phyloP scores from a whole-genome alignment of 2,329 filamentous ascomycete genomes.

The Phaeomoniella chlamydospora region DNA sequence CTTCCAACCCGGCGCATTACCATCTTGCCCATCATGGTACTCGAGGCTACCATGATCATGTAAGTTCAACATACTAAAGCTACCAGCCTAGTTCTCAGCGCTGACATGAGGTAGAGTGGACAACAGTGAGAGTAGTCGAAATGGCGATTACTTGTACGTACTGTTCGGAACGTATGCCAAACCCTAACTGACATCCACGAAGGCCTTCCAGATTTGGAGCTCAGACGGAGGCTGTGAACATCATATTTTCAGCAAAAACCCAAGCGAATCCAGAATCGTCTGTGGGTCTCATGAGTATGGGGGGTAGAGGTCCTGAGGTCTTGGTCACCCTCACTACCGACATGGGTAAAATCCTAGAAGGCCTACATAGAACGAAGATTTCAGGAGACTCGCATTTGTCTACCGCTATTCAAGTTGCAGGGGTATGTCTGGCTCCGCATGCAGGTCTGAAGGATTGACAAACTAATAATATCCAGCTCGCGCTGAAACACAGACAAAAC shows the following conservation, averaged over 20 bases:
- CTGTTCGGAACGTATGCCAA: conserved; percentile 5
- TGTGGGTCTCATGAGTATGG: conserved; percentile 98
- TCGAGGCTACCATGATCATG: conserved; percentile 99
- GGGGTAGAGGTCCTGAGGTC: conserved; percentile 91
- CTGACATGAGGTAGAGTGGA: conserved; percentile 49
- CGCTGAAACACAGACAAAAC: conserved; percentile 95
- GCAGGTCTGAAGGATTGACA: neutral
- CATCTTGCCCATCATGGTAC: conserved; percentile 62
- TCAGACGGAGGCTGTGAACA: conserved; percentile 85
- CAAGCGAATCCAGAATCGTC: conserved; percentile 92
- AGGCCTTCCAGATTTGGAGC: conserved; percentile 91
- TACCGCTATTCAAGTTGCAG: conserved; percentile 88
- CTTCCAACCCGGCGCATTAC: no score
- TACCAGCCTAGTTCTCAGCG: conserved; percentile 9
- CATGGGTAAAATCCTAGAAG: conserved; percentile 87
- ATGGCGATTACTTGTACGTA: conserved; percentile 67
- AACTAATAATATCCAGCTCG: conserved; percentile 45
- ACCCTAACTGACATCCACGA: conserved; percentile 19
- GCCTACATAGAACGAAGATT: conserved; percentile 88
- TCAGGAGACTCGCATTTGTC: conserved; percentile 75
- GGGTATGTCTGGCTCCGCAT: conserved; percentile 43
- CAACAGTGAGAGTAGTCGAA: conserved; percentile 97
- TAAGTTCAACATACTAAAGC: conserved; percentile 12
- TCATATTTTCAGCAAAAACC: conserved; percentile 92
- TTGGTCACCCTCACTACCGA: conserved; percentile 93